phyloP scores from a whole-genome alignment of 2,329 filamentous ascomycete species.

The Botryotinia narcissicola region DNA sequence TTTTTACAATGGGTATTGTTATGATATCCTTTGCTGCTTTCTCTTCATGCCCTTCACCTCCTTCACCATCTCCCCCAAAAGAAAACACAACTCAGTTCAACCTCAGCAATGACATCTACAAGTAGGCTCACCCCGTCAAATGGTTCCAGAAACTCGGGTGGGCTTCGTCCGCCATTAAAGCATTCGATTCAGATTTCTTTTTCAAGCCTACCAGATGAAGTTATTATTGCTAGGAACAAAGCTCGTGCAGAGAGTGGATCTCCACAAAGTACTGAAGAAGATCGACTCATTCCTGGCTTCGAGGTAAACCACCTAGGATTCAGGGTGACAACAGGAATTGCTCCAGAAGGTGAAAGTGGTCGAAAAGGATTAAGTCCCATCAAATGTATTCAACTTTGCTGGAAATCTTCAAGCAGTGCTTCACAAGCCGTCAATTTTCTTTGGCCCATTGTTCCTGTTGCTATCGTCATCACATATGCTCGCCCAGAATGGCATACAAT shows the following conservation, averaged over 20 bases:
- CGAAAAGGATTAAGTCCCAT: conserved; percentile 62
- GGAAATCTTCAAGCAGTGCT: conserved; percentile 59
- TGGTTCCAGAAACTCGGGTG: background rate
- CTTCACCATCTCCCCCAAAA: too few relatives aligned
- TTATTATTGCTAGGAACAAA: background rate
- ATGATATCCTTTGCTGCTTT: background rate
- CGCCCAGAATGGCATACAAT: conserved; percentile 56
- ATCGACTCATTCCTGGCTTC: conserved; percentile 6
- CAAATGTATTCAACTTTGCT: conserved; percentile 62
- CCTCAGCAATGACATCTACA: background rate
- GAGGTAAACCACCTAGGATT: conserved; percentile 28
- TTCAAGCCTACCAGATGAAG: conserved; percentile 3
- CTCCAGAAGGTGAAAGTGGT: conserved; percentile 65
- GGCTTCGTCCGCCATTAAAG: background rate
- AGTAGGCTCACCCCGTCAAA: background rate
- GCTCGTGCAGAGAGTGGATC: background rate
- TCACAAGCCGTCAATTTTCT: conserved; percentile 67
- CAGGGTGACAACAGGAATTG: conserved; percentile 40
- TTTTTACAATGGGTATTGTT: background rate
- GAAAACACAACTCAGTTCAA: background rate
- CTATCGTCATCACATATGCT: conserved; percentile 61
- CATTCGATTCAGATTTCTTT: conserved; percentile 8
- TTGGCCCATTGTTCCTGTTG: conserved; percentile 72
- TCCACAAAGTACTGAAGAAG: conserved; percentile 3
- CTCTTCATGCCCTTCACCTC: background rate